Conservation (phyloP, 768 basidiomycete genomes). For the Cystobasidium ongulense region DNA sequence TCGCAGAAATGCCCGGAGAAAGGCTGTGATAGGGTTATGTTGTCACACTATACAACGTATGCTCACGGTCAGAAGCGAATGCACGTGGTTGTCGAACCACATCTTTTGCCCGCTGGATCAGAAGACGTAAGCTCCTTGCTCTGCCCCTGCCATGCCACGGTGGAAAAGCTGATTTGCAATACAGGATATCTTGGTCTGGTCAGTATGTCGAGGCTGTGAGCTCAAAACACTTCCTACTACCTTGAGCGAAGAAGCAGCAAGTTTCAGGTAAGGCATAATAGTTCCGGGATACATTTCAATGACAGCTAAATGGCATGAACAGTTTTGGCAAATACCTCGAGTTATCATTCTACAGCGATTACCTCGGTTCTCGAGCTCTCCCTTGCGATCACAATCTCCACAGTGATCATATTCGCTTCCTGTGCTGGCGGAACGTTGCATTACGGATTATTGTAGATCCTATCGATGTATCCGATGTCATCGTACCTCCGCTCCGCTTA, state of each 20-base stretch:
- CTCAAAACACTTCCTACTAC: slow-evolving; percentile 73
- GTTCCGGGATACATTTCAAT: background rate
- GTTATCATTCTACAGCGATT: slow-evolving; percentile 86
- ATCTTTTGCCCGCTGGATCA: slow-evolving; percentile 39
- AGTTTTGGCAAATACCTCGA: slow-evolving; percentile 96
- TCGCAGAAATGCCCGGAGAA: slow-evolving; percentile 70
- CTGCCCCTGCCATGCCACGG: slow-evolving; percentile 46
- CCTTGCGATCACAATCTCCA: slow-evolving; percentile 92
- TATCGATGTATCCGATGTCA: slow-evolving; percentile 71
- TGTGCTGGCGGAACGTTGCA: slow-evolving; percentile 53
- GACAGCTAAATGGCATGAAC: slow-evolving; percentile 56
- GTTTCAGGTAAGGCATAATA: slow-evolving; percentile 1
- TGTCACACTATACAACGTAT: slow-evolving; percentile 79
- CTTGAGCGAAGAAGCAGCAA: slow-evolving; percentile 10
- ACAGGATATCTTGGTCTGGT: slow-evolving; percentile 71
- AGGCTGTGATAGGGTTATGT: slow-evolving; percentile 69
- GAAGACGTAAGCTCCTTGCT: slow-evolving; percentile 44
- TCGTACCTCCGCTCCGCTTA: slow-evolving; percentile 79
- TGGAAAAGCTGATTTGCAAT: background rate
- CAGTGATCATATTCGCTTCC: slow-evolving; percentile 83
- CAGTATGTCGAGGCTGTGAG: slow-evolving; percentile 59
- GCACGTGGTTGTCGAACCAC: slow-evolving; percentile 56
- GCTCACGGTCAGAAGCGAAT: slow-evolving; percentile 77
- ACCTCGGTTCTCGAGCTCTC: slow-evolving; percentile 71
- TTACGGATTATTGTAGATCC: slow-evolving; percentile 74